phyloP scores from a whole-genome alignment of 2,329 filamentous ascomycete species.

The Aspergillus viridinutans region DNA sequence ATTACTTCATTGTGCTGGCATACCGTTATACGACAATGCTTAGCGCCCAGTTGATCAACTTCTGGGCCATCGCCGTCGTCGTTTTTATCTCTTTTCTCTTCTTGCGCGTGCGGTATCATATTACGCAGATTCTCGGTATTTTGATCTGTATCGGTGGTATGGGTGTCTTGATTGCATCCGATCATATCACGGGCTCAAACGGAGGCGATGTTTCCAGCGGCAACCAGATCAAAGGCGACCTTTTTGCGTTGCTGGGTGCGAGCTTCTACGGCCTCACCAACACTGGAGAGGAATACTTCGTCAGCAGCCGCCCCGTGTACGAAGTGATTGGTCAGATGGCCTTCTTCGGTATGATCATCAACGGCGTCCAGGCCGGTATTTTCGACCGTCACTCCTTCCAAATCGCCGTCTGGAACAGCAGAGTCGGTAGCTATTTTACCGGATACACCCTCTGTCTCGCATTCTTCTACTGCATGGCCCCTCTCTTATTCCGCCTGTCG shows the following conservation, averaged over 20 bases:
- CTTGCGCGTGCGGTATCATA: conserved; percentile 83
- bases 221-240: conserved; percentile 82
- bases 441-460: conserved; percentile 81
- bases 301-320: conserved; percentile 79
- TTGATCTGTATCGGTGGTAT: conserved; percentile 86
- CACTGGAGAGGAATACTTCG: conserved; percentile 90
- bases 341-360: conserved; percentile 84
- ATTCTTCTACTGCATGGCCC: conserved; percentile 83
- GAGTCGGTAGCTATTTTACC: conserved; percentile 75
- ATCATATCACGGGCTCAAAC: conserved; percentile 74
- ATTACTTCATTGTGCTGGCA: conserved; percentile 95
- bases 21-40: conserved; percentile 91
- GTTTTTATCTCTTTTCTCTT: conserved; percentile 78
- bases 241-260: conserved; percentile 85
- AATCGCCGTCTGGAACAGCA: conserved; percentile 59
- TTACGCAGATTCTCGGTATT: conserved; percentile 80
- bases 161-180: conserved; percentile 79
- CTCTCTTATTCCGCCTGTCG: conserved; percentile 82
- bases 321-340: conserved; percentile 91
- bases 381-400: conserved; percentile 77
- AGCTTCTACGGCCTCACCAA: conserved; percentile 90
- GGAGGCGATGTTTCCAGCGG: conserved; percentile 54
- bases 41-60: conserved; percentile 92
- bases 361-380: conserved; percentile 83
- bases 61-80: conserved; percentile 95